Evolutionary conservation across 352 stramenopile genomes (phyloP).

Genomic region (Pythium plurisporium): DNA sequence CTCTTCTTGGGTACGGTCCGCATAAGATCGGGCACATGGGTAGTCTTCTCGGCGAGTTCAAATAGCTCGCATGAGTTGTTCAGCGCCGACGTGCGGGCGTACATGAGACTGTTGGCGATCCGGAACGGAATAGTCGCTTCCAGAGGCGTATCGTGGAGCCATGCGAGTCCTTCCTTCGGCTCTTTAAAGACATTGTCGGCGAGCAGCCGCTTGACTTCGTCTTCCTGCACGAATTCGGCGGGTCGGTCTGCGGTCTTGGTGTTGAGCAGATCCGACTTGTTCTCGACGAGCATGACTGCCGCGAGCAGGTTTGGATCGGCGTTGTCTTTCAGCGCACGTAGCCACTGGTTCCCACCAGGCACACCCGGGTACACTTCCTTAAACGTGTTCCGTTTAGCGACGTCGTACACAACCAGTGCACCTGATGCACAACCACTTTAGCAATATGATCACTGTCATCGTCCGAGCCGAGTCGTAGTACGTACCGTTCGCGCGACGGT

Average conservation of each 20-base stretch:
- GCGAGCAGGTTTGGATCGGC: conserved; percentile 46
- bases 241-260: conserved; percentile 30
- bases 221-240: conserved; percentile 39
- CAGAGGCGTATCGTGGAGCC: conserved; percentile 42
- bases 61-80: conserved; percentile 56
- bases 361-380: conserved; percentile 58
- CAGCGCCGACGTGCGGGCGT: conserved; percentile 49
- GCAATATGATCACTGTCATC: too few species aligned
- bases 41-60: conserved; percentile 48
- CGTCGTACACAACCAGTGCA: conserved; percentile 64
- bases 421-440: too few species aligned
- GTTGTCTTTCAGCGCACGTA: conserved; percentile 61
- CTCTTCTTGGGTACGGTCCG: conserved; percentile 25
- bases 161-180: conserved; percentile 38
- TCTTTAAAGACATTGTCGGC: conserved; percentile 47
- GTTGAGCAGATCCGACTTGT: conserved; percentile 62
- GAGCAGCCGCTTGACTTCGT: conserved; percentile 44
- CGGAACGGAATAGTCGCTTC: conserved; percentile 47
- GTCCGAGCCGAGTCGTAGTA: background rate
- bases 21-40: conserved; percentile 26
- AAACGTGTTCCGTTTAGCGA: conserved; percentile 58
- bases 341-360: conserved; percentile 46
- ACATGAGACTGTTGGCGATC: conserved; percentile 67
- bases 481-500: conserved; percentile 52
- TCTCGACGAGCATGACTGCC: conserved; percentile 66